Evolutionary conservation across 768 basidiomycete genomes (phyloP), one percentile per base, ranked within the genome.

Genomic region (Pilatotrama ljubarskyi): DNA sequence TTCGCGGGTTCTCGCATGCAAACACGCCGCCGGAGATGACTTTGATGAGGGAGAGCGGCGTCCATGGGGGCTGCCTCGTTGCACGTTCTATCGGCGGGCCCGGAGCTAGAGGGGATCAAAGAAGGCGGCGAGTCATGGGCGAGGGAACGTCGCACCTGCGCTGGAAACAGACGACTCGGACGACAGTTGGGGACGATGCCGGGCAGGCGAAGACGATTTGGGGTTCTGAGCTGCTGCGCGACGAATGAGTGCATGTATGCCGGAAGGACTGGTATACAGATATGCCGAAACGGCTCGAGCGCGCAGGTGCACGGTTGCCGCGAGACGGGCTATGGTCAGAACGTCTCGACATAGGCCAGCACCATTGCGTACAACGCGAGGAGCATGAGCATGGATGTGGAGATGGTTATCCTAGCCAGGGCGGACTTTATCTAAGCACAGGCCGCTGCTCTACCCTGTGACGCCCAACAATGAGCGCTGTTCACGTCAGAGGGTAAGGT

Each of bases 1-100:
- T 49, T 50, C 55, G 37, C 55, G 38, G 38, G 55, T 57, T 57
- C 55, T 49, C 47, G 38, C 37, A 57, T 57, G 49, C 55, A 49
- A 17, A 18, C 4, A 14, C 22, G 26, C 25, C 43, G 35, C 13
- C 59, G 59, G 59, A 61, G 24, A 61, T 55, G 59, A 61, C 29
- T 32, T 32, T 32, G 29, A 32, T 32, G 29, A 32, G 29, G 29
- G 37, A 36, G 46, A 49, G 38, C 37, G 18, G 13, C 29, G 35
- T 15, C 44, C 51, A 59, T 53, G 29, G 36, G 35, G 58, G 22
- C 52, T 20, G 51, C 47, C 53, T 61, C 47, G 53, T 55, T 55
- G 47, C 40, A 48, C 41, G 24, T 32, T 44, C 40, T 41, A 42
- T 42, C 59, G n/a, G 41, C 46, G 47, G n/a, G 47, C 8, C 40